These are phyloP conservation scores for Juglanconis juglandina DNA, from an alignment of 2,329 filamentous ascomycete species.

Conservation along the genomic window DNA sequence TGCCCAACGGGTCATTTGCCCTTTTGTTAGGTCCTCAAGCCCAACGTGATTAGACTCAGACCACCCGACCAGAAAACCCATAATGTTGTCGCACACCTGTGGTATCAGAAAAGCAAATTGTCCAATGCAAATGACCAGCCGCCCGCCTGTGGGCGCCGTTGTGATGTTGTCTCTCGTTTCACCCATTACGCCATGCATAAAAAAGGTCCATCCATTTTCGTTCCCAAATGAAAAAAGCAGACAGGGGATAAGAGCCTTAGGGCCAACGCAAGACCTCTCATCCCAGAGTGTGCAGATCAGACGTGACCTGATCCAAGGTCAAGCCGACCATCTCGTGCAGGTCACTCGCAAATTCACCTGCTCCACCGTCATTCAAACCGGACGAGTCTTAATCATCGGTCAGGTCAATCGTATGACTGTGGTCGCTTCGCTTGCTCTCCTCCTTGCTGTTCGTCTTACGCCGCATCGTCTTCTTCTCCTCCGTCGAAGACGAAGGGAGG, in stretches of 20 bases:
- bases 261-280: not conserved
- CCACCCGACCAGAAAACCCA: not conserved
- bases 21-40: too few relatives aligned
- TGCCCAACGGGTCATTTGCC: too few relatives aligned
- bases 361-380: not conserved
- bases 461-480: not conserved
- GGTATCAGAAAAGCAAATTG: not conserved
- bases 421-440: not conserved
- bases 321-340: not conserved
- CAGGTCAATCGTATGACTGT: slow-evolving; percentile 9
- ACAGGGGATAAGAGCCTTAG: not conserved
- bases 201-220: not conserved
- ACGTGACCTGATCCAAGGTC: not conserved
- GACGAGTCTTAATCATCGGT: slow-evolving; percentile 1
- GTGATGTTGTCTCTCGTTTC: not conserved
- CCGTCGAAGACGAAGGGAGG: not conserved
- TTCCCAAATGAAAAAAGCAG: not conserved
- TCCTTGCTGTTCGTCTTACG: not conserved
- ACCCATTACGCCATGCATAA: not conserved
- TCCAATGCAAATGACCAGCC: not conserved
- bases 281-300: not conserved
- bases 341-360: not conserved
- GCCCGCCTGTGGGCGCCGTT: not conserved
- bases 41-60: too few relatives aligned
- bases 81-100: not conserved